phyloP scores from a whole-genome alignment of 208 protist species.

The Crithidia sp. region DNA sequence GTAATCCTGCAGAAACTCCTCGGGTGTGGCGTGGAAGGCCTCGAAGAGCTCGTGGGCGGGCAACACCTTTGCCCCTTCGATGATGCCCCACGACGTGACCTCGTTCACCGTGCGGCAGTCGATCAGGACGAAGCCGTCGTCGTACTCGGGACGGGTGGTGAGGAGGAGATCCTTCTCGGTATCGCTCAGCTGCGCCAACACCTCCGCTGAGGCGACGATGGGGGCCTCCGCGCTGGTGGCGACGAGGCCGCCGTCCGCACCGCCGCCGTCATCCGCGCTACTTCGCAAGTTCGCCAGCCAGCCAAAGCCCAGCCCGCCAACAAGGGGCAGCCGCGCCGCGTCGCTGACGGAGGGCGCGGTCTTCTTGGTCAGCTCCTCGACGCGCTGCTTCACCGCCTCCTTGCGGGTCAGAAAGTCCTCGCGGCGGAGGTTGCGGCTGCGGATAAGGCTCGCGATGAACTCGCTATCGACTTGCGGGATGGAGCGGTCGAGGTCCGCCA shows the following conservation, averaged over 20 bases:
- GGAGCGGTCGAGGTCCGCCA: conserved; percentile 74
- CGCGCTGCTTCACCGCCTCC: conserved; percentile 44
- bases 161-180: conserved; percentile 61
- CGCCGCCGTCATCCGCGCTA: conserved; percentile 5
- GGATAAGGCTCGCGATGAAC: conserved; percentile 78
- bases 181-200: conserved; percentile 46
- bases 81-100: conserved; percentile 85
- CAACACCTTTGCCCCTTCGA: conserved; percentile 83
- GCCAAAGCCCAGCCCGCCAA: conserved; percentile 40
- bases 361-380: conserved; percentile 52
- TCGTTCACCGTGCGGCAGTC: conserved; percentile 89
- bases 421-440: conserved; percentile 50
- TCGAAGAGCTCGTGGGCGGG: conserved; percentile 86
- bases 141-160: conserved; percentile 68
- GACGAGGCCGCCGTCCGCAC: conserved; percentile 32
- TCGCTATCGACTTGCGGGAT: conserved; percentile 84
- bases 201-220: conserved; percentile 44
- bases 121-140: conserved; percentile 77
- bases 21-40: conserved; percentile 75
- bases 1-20: conserved; percentile 73
- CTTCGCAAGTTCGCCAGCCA: conserved; percentile 17
- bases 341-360: conserved; percentile 42
- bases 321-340: conserved; percentile 35
- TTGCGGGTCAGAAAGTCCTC: conserved; percentile 61
- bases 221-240: conserved; percentile 40